Base-by-base conservation (phyloP, 208 protist species). In the Leishmania guyanensis region DNA sequence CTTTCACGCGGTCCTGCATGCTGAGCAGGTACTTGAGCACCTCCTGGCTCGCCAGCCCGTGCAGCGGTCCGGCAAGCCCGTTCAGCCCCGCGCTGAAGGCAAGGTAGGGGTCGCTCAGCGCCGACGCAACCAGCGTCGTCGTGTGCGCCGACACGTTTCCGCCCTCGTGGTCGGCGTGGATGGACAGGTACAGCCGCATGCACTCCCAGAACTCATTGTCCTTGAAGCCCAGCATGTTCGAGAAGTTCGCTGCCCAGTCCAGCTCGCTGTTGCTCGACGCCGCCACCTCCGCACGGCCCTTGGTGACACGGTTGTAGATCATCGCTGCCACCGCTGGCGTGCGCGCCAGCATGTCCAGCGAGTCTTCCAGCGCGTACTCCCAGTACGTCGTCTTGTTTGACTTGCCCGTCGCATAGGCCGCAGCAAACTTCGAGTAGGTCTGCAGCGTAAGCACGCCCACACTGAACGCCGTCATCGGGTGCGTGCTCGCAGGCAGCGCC, bases 31-130 rank as follows among this genome's bases (percentile, higher is more conserved):
- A 98, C 16, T 82, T 86, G 51, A 99, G 96, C 51, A 99, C 98
- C 92, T 99, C 98, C 93, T 99, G 99, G 89, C 99, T 99, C 76
- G 98, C 98, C 36, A 99, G 92, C 75, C 99, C 99, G 89, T 99
- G 99, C 66, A 99, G 92, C 70, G 99, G 99, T 29, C 99, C 99
- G 60, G 99, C 99, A 14, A 99, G 93, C 81, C 98, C 99, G 83
- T 96, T 97, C 79, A 99, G 89, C 81, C 98, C 98, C 26, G 98
- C 98, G 76, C 89, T 75, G 81, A 99, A 95, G 72, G 98, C 93
- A 39, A 99, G 92, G 93, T 99, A 99, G 54, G 99, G 98, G 90
- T 99, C 99, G 66, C 97, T 99, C 17, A 99, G 96, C 51, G 99
- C 98, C 12, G 93, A 98, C 82, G 97, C 98, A 58, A 99, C 98